A percentile compares a stretch with the other conserved stretches of the same genome.
Conservation (phyloP, 1,139 yeast genomes). For the Casaregolazyma suthepensis region DNA sequence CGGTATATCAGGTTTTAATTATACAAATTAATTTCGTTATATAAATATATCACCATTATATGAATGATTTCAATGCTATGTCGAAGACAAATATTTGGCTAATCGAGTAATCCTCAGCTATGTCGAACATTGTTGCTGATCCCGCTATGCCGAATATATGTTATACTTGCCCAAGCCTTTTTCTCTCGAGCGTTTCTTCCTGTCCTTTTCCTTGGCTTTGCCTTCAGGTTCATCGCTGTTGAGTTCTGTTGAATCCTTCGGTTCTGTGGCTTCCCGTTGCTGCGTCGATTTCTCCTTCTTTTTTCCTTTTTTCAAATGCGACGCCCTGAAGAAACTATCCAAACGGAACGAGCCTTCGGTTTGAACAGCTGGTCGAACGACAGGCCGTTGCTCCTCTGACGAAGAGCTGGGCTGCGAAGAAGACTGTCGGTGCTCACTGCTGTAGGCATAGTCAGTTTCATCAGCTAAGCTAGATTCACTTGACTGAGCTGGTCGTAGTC, state of each 20-base stretch:
- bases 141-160: neutral
- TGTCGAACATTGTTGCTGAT: too few species aligned
- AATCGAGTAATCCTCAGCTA: too few species aligned
- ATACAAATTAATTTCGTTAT: neutral
- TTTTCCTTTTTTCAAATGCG: conserved; percentile 25
- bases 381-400: neutral
- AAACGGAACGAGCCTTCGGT: conserved; percentile 29
- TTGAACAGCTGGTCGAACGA: conserved; percentile 9
- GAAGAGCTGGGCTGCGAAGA: neutral
- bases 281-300: conserved; percentile 16
- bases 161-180: neutral
- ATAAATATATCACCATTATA: neutral
- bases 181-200: conserved; percentile 6
- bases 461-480: neutral
- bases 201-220: conserved; percentile 10
- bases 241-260: conserved; percentile 9
- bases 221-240: conserved; percentile 11
- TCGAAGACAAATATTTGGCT: too few species aligned
- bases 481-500: neutral
- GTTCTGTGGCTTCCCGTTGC: neutral
- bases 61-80: too few species aligned
- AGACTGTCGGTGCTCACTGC: neutral
- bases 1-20: neutral
- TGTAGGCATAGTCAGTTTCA: neutral
- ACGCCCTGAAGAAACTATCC: conserved; percentile 29